phyloP scores from a whole-genome alignment of 441 rosid genomes.

The Gossypium laxum region DNA sequence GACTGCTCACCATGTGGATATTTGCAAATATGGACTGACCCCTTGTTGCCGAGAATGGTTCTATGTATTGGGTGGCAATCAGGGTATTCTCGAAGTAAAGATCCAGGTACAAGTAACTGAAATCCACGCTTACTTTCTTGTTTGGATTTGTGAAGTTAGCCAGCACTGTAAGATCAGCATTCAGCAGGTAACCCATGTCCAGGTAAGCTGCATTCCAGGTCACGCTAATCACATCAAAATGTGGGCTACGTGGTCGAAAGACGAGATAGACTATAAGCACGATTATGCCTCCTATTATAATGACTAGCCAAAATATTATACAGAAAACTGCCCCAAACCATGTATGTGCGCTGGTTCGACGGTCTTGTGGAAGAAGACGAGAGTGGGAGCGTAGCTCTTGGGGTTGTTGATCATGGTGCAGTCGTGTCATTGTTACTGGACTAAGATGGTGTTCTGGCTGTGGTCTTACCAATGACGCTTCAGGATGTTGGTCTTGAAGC shows the following conservation, averaged over 20 bases:
- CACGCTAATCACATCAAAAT: conserved; percentile 48
- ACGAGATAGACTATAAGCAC: conserved; percentile 63
- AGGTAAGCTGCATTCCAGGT: conserved; percentile 62
- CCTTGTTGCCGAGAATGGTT: conserved; percentile 53
- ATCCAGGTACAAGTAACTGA: conserved; percentile 55
- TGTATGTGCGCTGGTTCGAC: conserved; percentile 26
- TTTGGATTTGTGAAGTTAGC: conserved; percentile 80
- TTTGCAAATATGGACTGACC: conserved; percentile 29
- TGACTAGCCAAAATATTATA: conserved; percentile 41
- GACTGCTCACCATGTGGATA: conserved; percentile 56
- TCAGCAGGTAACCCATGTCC: conserved; percentile 51
- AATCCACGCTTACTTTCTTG: conserved; percentile 58
- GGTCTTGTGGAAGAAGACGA: not conserved
- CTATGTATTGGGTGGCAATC: conserved; percentile 51
- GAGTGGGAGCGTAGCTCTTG: not conserved
- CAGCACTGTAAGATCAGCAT: conserved; percentile 54
- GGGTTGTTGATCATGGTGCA: not conserved
- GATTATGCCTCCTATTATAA: conserved; percentile 48
- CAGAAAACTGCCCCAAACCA: conserved; percentile 49
- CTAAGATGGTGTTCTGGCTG: not conserved
- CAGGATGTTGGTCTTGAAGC: conserved; percentile 16
- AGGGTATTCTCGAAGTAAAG: conserved; percentile 48
- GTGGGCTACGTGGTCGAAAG: conserved; percentile 62
- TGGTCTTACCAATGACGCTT: not conserved
- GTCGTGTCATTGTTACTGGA: not conserved